Evolutionary conservation across 805 yeast species (phyloP), one percentile per base, ranked within the genome.

Genomic region (Hanseniaspora taiwanica): DNA sequence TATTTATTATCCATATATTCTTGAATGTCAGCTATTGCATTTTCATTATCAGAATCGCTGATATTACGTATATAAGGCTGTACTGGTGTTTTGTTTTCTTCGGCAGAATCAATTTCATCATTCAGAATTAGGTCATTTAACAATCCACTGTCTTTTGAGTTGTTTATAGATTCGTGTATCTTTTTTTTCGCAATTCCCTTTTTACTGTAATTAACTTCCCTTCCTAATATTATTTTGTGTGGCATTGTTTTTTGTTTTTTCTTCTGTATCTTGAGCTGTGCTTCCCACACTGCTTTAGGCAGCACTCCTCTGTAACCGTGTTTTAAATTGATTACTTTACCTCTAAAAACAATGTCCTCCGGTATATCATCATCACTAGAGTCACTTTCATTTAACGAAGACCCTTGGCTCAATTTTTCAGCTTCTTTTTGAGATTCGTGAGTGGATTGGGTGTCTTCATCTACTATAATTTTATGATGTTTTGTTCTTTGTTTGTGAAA

Each of bases 281-380:
- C 55, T 29, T 51, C 52, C 63, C 63, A 58, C 3, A 54, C 56
- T 37, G 48, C 41, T 33, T 46, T 50, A 3, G 63, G 63, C 16
- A 58, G 42, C 14, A 58, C 47, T 16, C 63, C 63, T 23, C 52
- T 46, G 36, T 52, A 58, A 1, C 59, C 63, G 3, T 50, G 53
- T 36, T 47, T 52, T 17, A 58, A 35, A 36, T 48, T 52, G 2
- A 57, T 27, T 14, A 43, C 42, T 32, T 48, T 46, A 7, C 63
- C 63, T 48, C 63, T 49, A 27, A 53, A 56, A 13, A 43, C 16
- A 3, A 51, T 40, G 13, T 27, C 21, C n/a, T 37, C 37, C 13
- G 40, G 38, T 32, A 19, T 12, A 42, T 39, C 5, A 8, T 6
- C 33, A 5, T 29, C 18, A 29, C 33, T 29, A 27, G 24, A 25